These are phyloP conservation scores for Chenopodium quinoa DNA, from an alignment of 148 eudicot genomes.

Conservation along the genomic window DNA sequence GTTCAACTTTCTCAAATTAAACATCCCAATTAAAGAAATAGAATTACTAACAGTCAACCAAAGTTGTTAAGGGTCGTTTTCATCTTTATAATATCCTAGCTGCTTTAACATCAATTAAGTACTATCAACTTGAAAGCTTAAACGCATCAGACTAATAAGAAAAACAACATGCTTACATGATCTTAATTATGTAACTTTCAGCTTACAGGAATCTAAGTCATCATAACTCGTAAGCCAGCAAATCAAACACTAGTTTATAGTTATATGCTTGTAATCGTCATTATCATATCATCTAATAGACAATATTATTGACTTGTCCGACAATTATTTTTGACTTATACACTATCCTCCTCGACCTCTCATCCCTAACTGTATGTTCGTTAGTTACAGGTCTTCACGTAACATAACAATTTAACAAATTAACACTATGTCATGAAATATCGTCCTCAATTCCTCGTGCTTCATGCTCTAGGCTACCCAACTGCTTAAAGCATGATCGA, in stretches of 20 bases:
- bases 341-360: not conserved
- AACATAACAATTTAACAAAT: not conserved
- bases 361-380: no score
- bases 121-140: not conserved
- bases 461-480: no score
- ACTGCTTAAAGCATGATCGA: no score
- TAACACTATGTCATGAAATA: no score
- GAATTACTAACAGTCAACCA: not conserved
- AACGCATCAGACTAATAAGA: not conserved
- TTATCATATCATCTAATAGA: not conserved
- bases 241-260: not conserved
- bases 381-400: not conserved
- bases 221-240: not conserved
- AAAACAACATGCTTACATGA: constrained; percentile 13
- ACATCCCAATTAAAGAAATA: no score
- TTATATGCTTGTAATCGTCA: not conserved
- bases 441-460: no score
- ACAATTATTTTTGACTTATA: not conserved
- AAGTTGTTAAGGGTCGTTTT: not conserved
- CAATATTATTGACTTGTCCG: not conserved
- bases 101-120: not conserved
- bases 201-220: not conserved
- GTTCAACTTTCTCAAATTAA: not conserved
- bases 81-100: not conserved
- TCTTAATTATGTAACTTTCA: not conserved